Evolutionary conservation across 2,329 filamentous ascomycete species (phyloP).

Genomic region (Xylaria hypoxylon): DNA sequence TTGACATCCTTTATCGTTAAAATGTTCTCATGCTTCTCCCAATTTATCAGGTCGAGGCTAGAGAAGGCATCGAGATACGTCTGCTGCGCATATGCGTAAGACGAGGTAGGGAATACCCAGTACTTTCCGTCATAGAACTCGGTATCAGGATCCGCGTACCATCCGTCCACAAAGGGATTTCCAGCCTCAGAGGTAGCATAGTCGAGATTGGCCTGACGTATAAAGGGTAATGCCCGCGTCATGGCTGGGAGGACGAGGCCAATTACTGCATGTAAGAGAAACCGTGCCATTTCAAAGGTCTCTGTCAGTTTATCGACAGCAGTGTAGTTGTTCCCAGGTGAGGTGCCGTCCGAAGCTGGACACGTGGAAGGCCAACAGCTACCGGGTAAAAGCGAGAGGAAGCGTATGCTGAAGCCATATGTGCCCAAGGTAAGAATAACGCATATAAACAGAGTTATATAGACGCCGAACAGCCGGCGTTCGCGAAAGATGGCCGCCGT

Average conservation of each 20-base stretch:
- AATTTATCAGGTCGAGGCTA: constrained; percentile 60
- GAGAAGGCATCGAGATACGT: constrained; percentile 65
- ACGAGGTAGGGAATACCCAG: constrained; percentile 63
- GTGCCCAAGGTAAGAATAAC: constrained; percentile 8
- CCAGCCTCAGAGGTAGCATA: constrained; percentile 57
- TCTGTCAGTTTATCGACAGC: neutral
- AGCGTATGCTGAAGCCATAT: constrained; percentile 5
- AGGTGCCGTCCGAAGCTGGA: neutral
- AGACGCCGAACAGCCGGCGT: constrained; percentile 1
- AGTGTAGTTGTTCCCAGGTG: constrained; percentile 8
- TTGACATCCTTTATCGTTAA: constrained; percentile 54
- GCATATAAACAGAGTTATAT: constrained; percentile 22
- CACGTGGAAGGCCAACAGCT: neutral
- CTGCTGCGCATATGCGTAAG: constrained; percentile 58
- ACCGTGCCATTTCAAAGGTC: constrained; percentile 14
- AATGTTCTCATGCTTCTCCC: constrained; percentile 60
- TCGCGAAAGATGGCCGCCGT: neutral
- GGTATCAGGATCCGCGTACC: constrained; percentile 64
- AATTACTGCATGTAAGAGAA: constrained; percentile 3
- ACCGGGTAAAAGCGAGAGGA: constrained; percentile 19
- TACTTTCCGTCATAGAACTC: constrained; percentile 59
- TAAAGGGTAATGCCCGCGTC: constrained; percentile 26
- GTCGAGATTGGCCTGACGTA: constrained; percentile 43
- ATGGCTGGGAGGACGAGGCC: constrained; percentile 27
- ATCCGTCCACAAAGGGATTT: constrained; percentile 62